phyloP scores from a whole-genome alignment of 306 rosid species.

The Prunus mongolica region DNA sequence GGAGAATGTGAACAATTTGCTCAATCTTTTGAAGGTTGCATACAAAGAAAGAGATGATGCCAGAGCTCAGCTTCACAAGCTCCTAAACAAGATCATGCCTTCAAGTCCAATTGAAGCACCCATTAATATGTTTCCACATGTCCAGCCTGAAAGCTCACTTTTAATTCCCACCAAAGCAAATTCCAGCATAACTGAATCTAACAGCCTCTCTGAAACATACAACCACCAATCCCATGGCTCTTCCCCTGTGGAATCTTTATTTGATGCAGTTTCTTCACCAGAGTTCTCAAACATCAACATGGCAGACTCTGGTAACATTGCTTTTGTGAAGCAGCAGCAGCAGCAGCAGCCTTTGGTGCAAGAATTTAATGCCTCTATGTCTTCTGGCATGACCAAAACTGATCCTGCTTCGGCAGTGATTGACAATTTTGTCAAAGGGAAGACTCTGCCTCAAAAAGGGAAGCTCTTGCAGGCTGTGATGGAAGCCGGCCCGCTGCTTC shows the following conservation, averaged over 20 bases:
- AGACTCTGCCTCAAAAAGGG: slow-evolving; percentile 58
- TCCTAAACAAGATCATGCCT: slow-evolving; percentile 24
- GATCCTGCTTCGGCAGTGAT: slow-evolving; percentile 43
- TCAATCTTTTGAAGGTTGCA: slow-evolving; percentile 36
- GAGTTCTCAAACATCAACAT: slow-evolving; percentile 54
- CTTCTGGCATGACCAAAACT: slow-evolving; percentile 14
- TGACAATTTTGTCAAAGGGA: slow-evolving; percentile 37
- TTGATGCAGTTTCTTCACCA: slow-evolving; percentile 59
- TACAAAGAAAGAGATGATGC: slow-evolving; percentile 66
- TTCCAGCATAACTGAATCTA: slow-evolving; percentile 48
- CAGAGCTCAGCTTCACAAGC: slow-evolving; percentile 40
- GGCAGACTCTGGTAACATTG: slow-evolving; percentile 43
- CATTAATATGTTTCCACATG: slow-evolving; percentile 5
- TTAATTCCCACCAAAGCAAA: slow-evolving; percentile 54
- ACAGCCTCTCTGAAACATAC: slow-evolving; percentile 45
- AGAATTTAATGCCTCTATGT: slow-evolving; percentile 13
- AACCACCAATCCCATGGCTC: slow-evolving; percentile 49
- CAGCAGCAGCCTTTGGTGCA: slow-evolving; percentile 12
- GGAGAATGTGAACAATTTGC: slow-evolving; percentile 29
- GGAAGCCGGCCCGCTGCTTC: slow-evolving; percentile 67
- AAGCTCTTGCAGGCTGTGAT: slow-evolving; percentile 55
- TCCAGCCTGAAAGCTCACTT: slow-evolving; percentile 30
- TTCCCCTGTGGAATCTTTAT: slow-evolving; percentile 60
- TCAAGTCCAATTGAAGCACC: slow-evolving; percentile 23
- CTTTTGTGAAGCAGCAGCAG: slow-evolving; percentile 26